Evolutionary conservation across 176 grass and related monocot species (phyloP).

Genomic region (Raddia distichophylla): DNA sequence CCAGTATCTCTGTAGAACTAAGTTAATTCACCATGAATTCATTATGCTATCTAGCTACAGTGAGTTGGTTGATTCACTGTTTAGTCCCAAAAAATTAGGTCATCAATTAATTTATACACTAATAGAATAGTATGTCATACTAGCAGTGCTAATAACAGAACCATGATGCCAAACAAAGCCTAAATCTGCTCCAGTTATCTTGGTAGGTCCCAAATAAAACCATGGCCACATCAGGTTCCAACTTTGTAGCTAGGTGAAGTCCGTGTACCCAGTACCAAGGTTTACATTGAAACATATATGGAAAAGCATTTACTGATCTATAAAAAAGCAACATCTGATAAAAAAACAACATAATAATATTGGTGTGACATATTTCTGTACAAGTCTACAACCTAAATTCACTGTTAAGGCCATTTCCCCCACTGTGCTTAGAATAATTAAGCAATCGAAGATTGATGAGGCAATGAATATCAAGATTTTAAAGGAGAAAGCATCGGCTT

Average conservation of each 20-base stretch:
- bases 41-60: background rate
- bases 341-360: too few species aligned
- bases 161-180: background rate
- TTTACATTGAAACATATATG: background rate
- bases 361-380: too few species aligned
- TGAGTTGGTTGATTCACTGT: background rate
- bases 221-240: background rate
- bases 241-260: constrained; percentile 14
- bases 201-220: background rate
- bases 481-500: too few species aligned
- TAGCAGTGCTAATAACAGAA: background rate
- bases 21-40: background rate
- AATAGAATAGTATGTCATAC: background rate
- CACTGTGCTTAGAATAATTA: too few species aligned
- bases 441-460: too few species aligned
- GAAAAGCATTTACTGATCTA: background rate
- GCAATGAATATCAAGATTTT: too few species aligned
- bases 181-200: background rate
- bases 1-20: background rate
- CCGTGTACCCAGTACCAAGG: background rate
- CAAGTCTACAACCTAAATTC: too few species aligned
- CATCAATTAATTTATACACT: background rate
- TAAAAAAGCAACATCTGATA: background rate
- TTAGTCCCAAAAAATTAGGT: background rate
- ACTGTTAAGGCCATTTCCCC: too few species aligned